These are phyloP conservation scores for Inonotus obliquus DNA, from an alignment of 1,284 basidiomycete species.

Conservation along the genomic window DNA sequence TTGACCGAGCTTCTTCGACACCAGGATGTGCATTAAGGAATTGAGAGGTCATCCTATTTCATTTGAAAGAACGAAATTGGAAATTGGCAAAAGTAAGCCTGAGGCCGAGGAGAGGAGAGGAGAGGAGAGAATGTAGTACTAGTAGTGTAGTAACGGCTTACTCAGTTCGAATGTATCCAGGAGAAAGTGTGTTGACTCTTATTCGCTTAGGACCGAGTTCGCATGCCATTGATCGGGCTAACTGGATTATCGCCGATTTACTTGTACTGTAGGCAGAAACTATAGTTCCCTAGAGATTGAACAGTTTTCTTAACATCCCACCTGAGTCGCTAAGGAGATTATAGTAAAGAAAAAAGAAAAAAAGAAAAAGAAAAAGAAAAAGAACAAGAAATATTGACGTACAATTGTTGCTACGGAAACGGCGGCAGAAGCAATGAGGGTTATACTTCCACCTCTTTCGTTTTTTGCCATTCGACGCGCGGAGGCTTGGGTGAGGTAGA, in stretches of 20 bases:
- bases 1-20: constrained; percentile 67
- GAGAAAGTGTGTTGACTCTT: constrained; percentile 69
- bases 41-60: constrained; percentile 59
- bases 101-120: no score
- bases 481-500: constrained; percentile 76
- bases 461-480: constrained; percentile 74
- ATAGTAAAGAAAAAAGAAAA: no score
- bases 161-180: constrained; percentile 73
- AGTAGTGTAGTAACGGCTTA: no score
- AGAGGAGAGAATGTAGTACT: no score
- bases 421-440: constrained; percentile 80
- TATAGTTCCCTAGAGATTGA: constrained; percentile 47
- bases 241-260: constrained; percentile 80
- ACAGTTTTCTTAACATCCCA: constrained; percentile 31
- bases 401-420: constrained; percentile 62
- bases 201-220: constrained; percentile 72
- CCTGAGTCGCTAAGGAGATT: constrained; percentile 28
- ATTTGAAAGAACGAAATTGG: constrained; percentile 9
- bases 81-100: no score
- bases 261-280: constrained; percentile 80
- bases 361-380: no score
- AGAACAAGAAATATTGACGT: no score
- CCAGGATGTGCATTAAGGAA: constrained; percentile 68
- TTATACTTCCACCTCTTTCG: constrained; percentile 69
- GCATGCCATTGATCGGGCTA: constrained; percentile 80